Conservation (phyloP, 2,329 filamentous ascomycete genomes). For the Bipolaris gigantea region DNA sequence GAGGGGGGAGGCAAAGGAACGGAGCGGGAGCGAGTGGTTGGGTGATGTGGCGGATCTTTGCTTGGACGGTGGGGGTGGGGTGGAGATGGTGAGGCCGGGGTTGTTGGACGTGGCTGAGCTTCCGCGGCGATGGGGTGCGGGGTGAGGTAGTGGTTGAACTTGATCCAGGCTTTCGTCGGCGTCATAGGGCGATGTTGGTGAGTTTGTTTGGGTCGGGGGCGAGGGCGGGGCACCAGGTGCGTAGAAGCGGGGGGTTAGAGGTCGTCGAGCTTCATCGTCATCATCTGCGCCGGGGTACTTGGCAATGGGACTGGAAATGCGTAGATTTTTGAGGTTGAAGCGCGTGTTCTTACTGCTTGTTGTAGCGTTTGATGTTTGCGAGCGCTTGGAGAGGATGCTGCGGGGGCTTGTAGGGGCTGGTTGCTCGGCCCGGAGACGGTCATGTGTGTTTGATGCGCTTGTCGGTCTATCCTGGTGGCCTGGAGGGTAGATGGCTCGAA, state of each 20-base stretch:
- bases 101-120: conserved; percentile 10
- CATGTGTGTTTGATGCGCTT: conserved; percentile 28
- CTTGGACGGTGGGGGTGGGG: background rate
- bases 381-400: conserved; percentile 42
- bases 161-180: conserved; percentile 41
- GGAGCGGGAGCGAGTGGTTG: conserved; percentile 39
- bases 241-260: conserved; percentile 60
- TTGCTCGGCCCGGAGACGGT: conserved; percentile 17
- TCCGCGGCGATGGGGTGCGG: conserved; percentile 36
- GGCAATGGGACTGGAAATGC: conserved; percentile 60
- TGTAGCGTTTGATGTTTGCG: conserved; percentile 43
- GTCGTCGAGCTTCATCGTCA: conserved; percentile 54
- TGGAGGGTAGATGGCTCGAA: conserved; percentile 54
- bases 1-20: conserved; percentile 34
- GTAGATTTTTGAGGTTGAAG: conserved; percentile 57
- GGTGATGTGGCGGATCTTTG: conserved; percentile 17
- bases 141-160: conserved; percentile 43
- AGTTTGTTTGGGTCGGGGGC: conserved; percentile 49
- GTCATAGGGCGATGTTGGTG: conserved; percentile 35
- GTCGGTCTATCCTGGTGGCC: conserved; percentile 34
- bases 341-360: conserved; percentile 44
- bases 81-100: conserved; percentile 15
- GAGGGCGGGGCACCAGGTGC: conserved; percentile 57
- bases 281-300: conserved; percentile 46
- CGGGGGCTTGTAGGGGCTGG: conserved; percentile 35